Percentiles rank a stretch among this genome's conserved stretches.
phyloP scores from a whole-genome alignment of 352 stramenopile species.

The Thalassiosira exigua region DNA sequence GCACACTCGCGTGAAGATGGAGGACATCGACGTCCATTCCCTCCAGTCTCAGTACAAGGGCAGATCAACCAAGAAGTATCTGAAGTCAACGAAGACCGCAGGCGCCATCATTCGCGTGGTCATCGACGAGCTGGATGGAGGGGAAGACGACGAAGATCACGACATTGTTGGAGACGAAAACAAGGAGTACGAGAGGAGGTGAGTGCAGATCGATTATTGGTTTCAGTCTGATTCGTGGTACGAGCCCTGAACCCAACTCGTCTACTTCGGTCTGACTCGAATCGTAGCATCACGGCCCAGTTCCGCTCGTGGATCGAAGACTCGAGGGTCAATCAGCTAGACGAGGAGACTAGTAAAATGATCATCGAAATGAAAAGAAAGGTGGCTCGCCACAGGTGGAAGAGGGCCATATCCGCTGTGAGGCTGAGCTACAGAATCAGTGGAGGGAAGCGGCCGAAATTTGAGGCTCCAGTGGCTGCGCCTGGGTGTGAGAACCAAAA shows the following conservation, averaged over 20 bases:
- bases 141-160: conserved; percentile 27
- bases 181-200: conserved; percentile 42
- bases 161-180: conserved; percentile 18
- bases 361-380: conserved; percentile 35
- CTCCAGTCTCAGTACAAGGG: conserved; percentile 23
- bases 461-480: conserved; percentile 29
- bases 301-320: conserved; percentile 45
- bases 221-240: neutral
- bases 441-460: conserved; percentile 39
- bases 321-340: conserved; percentile 27
- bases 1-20: conserved; percentile 30
- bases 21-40: conserved; percentile 35
- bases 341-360: conserved; percentile 36
- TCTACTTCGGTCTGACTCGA: neutral
- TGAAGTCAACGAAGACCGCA: conserved; percentile 29
- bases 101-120: conserved; percentile 41
- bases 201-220: no score
- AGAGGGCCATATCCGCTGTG: conserved; percentile 25
- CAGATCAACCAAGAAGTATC: neutral
- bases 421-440: conserved; percentile 30
- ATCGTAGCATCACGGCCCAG: conserved; percentile 21
- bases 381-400: conserved; percentile 42
- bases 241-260: no score
- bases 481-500: conserved; percentile 42
- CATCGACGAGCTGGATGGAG: conserved; percentile 35